These are phyloP conservation scores for Vanrija sp. DNA, from an alignment of 1,284 basidiomycete species.

Conservation along the genomic window DNA sequence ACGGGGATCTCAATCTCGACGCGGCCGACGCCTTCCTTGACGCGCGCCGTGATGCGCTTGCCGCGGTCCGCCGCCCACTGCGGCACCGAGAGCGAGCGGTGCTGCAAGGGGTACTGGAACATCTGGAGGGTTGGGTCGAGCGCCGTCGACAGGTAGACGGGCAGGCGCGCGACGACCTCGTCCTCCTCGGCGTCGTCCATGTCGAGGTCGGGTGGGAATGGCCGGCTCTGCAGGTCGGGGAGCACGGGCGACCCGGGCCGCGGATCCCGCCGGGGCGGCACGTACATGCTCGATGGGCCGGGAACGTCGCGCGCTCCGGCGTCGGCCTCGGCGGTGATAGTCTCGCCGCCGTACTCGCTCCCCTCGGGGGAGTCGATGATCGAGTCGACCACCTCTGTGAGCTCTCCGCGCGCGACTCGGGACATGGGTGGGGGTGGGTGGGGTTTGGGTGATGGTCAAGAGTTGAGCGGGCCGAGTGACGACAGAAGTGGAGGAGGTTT, in stretches of 20 bases:
- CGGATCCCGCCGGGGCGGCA: conserved; percentile 15
- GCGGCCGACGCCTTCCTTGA: conserved; percentile 41
- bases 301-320: conserved; percentile 20
- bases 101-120: conserved; percentile 46
- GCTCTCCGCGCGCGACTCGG: too few species aligned
- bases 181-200: conserved; percentile 30
- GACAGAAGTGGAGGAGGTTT: too few species aligned
- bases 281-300: conserved; percentile 34
- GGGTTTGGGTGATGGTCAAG: too few species aligned
- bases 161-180: conserved; percentile 38
- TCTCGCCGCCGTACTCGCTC: conserved; percentile 14
- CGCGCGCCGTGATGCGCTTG: conserved; percentile 39
- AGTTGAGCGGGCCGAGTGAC: too few species aligned
- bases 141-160: conserved; percentile 41
- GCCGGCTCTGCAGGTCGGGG: conserved; percentile 19
- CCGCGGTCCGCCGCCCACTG: conserved; percentile 40
- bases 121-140: conserved; percentile 33
- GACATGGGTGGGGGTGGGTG: too few species aligned
- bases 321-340: conserved; percentile 1
- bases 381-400: conserved; percentile 14
- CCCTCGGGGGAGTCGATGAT: conserved; percentile 23
- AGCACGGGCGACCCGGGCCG: conserved; percentile 27
- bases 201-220: conserved; percentile 12
- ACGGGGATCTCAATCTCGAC: conserved; percentile 48
- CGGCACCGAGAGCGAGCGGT: conserved; percentile 31